Evolutionary conservation across 2,329 filamentous ascomycete species (phyloP), one percentile per base, ranked within the genome.

Genomic region (Epichloe scottii): DNA sequence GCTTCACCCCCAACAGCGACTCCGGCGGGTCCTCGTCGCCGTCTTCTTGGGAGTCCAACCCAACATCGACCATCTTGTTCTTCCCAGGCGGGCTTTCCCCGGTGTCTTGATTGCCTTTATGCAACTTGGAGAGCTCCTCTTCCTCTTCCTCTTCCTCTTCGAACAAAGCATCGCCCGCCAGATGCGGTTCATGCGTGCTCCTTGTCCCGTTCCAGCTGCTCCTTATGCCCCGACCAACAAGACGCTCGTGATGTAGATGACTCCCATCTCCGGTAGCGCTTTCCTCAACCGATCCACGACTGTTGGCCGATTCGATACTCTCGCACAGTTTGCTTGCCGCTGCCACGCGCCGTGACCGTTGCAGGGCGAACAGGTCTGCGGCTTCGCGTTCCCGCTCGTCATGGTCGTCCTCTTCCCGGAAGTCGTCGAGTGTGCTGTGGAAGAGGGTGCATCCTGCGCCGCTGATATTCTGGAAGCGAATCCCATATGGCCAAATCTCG

Each of bases 351-450:
- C 93, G 80, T 57, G 91, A 97, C 59, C 85, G 79, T 67, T 97
- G 90, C 52, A 98, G 73, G 5, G 91, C 91, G 68, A 90, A 94
- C 58, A 93, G 83, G 68, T 97, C 93, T n/a, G 89, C 89, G 35
- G 91, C 87, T 63, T 97, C 91, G 50, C 89, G 76, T 60, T 94
- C 87, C 60, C 88, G 84, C 67, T 95, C 89, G 60, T 88, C 85
- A 64, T 93, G 90, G 55, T 97, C 91, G 56, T 96, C 90, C 62
- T 94, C 88, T 67, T 96, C 90, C 55, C 86, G 82, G 57, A 94
- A 93, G 62, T 94, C 89, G 65, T 95, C 89, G 15, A 89, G 80
- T 4, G 87, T 84, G 62, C 89, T 95, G 68, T 93, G 89, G 67
- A 98, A 97, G n/a, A 98, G 75, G 93, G 93, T 10, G 91, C 90